These are phyloP conservation scores for Durusdinium trenchii DNA, from an alignment of 73 alveolate species.

Conservation along the genomic window DNA sequence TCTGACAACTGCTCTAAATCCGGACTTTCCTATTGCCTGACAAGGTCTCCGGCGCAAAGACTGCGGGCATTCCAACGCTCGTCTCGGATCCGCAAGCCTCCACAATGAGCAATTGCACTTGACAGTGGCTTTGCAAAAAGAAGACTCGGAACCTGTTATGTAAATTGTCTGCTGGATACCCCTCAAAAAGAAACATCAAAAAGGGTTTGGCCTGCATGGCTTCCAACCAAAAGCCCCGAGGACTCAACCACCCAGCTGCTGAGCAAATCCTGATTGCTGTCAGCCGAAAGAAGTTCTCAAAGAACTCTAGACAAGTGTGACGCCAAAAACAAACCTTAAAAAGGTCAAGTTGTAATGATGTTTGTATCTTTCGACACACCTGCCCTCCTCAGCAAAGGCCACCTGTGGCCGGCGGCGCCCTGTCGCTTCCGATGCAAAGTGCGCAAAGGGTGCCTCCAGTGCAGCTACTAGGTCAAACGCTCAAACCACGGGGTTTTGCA, in stretches of 20 bases:
- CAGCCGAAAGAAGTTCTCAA: neutral
- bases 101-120: neutral
- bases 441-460: slow-evolving; percentile 71
- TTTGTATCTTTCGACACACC: neutral
- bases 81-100: slow-evolving; percentile 92
- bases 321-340: neutral
- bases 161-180: no score
- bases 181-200: no score
- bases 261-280: slow-evolving; percentile 1
- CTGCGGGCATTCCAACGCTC: slow-evolving; percentile 87
- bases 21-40: no score
- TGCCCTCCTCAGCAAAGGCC: slow-evolving; percentile 68
- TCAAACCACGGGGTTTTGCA: no score
- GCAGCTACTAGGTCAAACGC: neutral
- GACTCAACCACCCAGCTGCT: slow-evolving; percentile 94
- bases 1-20: no score
- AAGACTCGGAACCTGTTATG: neutral
- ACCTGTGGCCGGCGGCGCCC: slow-evolving; percentile 82
- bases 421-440: slow-evolving; percentile 22
- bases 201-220: slow-evolving; percentile 76
- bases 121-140: neutral
- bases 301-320: neutral
- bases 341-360: no score
- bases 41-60: slow-evolving; percentile 39
- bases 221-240: slow-evolving; percentile 79